These are phyloP conservation scores for Metrosideros polymorpha DNA, from an alignment of 441 rosid species.

Conservation along the genomic window DNA sequence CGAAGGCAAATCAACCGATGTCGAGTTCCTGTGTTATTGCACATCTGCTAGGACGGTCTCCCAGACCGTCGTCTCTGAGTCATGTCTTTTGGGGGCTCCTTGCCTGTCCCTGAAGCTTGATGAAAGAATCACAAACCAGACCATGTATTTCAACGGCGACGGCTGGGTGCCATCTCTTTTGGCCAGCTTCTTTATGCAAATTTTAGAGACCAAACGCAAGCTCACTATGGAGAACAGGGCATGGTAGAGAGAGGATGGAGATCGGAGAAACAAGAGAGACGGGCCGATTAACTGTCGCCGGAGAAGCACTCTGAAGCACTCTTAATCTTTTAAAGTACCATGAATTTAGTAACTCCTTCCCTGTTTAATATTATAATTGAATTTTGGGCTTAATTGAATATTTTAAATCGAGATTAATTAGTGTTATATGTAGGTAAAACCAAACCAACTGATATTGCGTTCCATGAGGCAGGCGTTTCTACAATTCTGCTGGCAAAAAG, in stretches of 20 bases:
- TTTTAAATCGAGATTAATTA: neutral
- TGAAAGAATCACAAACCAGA: neutral
- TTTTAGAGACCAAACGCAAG: neutral
- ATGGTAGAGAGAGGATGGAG: neutral
- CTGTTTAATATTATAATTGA: too few relatives aligned
- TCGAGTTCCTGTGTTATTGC: neutral
- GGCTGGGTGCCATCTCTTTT: neutral
- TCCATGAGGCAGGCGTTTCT: neutral
- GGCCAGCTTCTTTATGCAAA: neutral
- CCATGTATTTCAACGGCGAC: neutral
- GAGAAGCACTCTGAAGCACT: neutral
- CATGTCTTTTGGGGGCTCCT: neutral
- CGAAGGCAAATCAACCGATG: neutral
- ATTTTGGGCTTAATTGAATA: neutral
- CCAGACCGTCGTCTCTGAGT: fast-evolving
- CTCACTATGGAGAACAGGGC: neutral
- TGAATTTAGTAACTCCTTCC: too few relatives aligned
- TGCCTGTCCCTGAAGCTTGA: neutral
- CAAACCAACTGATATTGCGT: neutral
- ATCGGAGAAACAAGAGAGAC: neutral
- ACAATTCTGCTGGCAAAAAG: neutral
- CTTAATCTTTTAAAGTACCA: too few relatives aligned
- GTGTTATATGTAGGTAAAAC: neutral
- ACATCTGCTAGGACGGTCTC: neutral
- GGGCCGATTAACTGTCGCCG: neutral